Base-by-base conservation (phyloP, 768 basidiomycete genomes). In the Tremella yokohamensis region DNA sequence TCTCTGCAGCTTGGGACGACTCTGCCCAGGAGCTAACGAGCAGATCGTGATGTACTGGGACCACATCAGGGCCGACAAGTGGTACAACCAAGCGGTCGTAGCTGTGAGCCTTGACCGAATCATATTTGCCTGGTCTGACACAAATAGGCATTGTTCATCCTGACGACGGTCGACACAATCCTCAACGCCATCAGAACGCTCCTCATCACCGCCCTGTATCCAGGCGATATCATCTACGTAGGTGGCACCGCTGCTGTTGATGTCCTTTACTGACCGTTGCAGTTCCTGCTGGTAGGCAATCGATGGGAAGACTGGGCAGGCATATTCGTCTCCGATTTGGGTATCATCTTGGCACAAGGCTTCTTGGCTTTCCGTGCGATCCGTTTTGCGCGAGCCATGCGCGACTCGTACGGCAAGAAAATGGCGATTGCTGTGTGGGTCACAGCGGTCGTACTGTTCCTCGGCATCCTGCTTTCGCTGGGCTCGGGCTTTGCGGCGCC, bases 331-430 rank as follows among this genome's bases (percentile, higher is more conserved):
- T 45, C 55, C 1, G 25, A 47, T 37, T 11, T 57, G n/a, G 49
- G 13, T 29, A 50, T 50, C 37, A 22, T 11, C 49, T 38, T 49
- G 11, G 48, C 44, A 13, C 55, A 57, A 25, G 48, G 18, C 29
- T 57, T 57, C 49, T 18, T 57, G 20, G 45, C 40, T 2, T 57
- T 38, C 38, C 47, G 55, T 2, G 40, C n/a, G 15, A 20, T 57
- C 44, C 37, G 47, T n/a, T 57, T 57, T 19, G 47, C 55, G 11
- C 18, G 48, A 11, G 55, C 47, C 4, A 57, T 57, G 55, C 29
- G 24, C n/a, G 26, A 16, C 12, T 38, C 48, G 19, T 57, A 57
- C 29, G 47, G 44, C 3, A 13, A 24, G 9, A 48, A 37, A 24
- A 47, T 40, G 18, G 22, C 26, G 26, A 22, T 16, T 16, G 29